Base-by-base conservation (phyloP, 192 early-diverging fungal species). In the Podila minutissima region DNA sequence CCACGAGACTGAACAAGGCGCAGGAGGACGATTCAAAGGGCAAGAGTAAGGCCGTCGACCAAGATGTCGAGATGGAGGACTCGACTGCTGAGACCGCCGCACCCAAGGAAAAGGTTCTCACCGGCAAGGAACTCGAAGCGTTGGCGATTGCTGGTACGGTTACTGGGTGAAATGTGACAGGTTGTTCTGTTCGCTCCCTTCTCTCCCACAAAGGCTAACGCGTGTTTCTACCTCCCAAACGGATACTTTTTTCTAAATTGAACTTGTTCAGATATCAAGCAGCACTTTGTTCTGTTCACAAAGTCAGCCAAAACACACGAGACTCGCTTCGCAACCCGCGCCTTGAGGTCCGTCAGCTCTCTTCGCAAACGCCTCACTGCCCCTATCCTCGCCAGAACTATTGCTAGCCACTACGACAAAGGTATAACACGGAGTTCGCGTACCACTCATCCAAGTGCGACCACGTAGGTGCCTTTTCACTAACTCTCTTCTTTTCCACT, bases 311-410 rank as follows among this genome's bases (percentile, higher is more conserved):
- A 93, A 38, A 90, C 94, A 26, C 86, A 95, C 58, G 98, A 99
- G 79, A 76, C 92, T 37, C 93, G 97, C 59, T 98, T 94, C 79
- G 93, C 92, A 22, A 94, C 94, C 41, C 92, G 98, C 53, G 98
- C 94, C 20, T 74, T 99, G 53, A 89, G 98, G 62, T 91, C 92
- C 20, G 90, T 93, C 22, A 90, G 93, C 28, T 88, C 93, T 3
- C 84, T 97, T 59, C 92, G 98, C 59, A 93, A 92, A 86, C 90
- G 93, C 29, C 83, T 98, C 58, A 91, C 90, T 41, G 83, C 87
- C 33, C 82, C 88, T 17, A 84, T 92, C 22, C 83, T 97, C 58
- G 85, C 82, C 28, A 86, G 89, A 62, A 84, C 89, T 5, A 88
- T 93, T 59, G 82, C 83, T 15, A 86, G 87, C 51, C 83, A 86